These are phyloP conservation scores for Microsporum audouinii DNA, from an alignment of 2,329 filamentous ascomycete species.

Conservation along the genomic window DNA sequence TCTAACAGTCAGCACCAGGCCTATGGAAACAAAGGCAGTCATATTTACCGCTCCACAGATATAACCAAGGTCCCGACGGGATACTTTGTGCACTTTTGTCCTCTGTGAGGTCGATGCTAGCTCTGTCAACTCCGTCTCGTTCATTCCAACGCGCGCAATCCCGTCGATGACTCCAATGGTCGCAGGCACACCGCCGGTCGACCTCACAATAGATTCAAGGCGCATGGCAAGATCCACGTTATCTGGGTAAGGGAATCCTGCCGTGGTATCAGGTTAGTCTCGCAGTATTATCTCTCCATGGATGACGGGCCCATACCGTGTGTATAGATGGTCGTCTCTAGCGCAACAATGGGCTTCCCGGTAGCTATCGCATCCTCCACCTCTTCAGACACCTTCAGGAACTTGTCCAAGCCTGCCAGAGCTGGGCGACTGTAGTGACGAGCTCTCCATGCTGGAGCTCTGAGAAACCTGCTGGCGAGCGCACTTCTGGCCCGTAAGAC, in stretches of 20 bases:
- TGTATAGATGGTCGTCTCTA: conserved; percentile 95
- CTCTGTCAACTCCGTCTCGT: conserved; percentile 56
- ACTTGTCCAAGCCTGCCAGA: conserved; percentile 26
- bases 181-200: conserved; percentile 72
- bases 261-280: neutral
- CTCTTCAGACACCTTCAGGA: conserved; percentile 69
- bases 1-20: conserved; percentile 6
- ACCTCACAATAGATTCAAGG: conserved; percentile 70
- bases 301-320: conserved; percentile 49
- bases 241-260: conserved; percentile 59
- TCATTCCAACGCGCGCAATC: conserved; percentile 67
- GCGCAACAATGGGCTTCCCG: conserved; percentile 72
- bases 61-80: conserved; percentile 73
- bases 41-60: conserved; percentile 59
- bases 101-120: conserved; percentile 56
- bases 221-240: conserved; percentile 65
- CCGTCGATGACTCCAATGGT: conserved; percentile 83
- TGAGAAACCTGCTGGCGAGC: neutral
- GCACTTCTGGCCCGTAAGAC: neutral
- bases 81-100: conserved; percentile 65
- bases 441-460: neutral
- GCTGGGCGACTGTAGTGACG: neutral
- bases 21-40: neutral
- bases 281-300: neutral
- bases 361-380: conserved; percentile 63